Percentiles rank a stretch among this genome's conserved stretches.
These are phyloP conservation scores for Metarhizium humberi DNA, from an alignment of 2,329 filamentous ascomycete species.

Conservation along the genomic window DNA sequence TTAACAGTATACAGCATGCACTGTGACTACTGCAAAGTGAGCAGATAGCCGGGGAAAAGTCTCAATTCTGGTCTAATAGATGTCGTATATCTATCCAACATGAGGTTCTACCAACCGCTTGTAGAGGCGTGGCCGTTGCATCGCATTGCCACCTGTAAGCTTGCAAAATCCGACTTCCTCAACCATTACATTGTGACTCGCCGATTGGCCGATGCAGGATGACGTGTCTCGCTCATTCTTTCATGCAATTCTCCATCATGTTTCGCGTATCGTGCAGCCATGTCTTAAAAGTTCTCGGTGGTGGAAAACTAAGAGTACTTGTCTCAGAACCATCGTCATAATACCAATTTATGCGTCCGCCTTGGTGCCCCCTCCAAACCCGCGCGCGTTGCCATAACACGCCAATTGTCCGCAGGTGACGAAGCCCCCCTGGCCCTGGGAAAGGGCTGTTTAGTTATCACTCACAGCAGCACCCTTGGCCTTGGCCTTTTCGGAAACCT, in stretches of 20 bases:
- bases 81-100: background rate
- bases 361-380: too few species aligned
- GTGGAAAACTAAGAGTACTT: slow-evolving; percentile 11
- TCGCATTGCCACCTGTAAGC: too few species aligned
- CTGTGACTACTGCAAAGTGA: too few species aligned
- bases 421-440: background rate
- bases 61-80: background rate
- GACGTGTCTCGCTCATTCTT: too few species aligned
- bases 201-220: too few species aligned
- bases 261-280: too few species aligned
- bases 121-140: too few species aligned
- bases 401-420: background rate
- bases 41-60: background rate
- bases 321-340: background rate
- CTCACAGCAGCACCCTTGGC: slow-evolving; percentile 9
- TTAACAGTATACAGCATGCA: too few species aligned
- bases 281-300: slow-evolving; percentile 13
- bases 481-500: slow-evolving; percentile 16
- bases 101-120: background rate
- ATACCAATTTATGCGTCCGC: background rate
- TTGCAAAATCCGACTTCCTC: too few species aligned
- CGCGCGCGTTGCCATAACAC: background rate
- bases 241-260: too few species aligned
- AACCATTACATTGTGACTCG: too few species aligned
- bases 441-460: too few species aligned